Percentiles rank a stretch among this genome's conserved stretches.
Conservation (phyloP, 768 basidiomycete genomes). For the Hirschioporus abietinus region DNA sequence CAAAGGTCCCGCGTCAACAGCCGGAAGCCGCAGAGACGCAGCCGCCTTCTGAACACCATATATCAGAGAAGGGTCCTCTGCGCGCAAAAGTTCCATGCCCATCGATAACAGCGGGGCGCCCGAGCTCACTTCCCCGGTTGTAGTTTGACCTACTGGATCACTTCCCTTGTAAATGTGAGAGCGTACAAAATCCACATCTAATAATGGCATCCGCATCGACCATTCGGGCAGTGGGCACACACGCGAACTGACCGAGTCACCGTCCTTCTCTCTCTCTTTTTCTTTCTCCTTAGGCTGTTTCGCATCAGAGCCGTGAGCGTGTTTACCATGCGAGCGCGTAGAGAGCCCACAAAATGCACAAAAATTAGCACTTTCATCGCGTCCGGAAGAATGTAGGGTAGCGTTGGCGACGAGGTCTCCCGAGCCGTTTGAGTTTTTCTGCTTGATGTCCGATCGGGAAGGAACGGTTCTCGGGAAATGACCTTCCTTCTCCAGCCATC, state of each 20-base stretch:
- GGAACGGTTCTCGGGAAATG: conserved; percentile 19
- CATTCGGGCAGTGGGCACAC: background rate
- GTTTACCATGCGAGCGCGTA: background rate
- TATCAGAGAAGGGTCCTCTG: background rate
- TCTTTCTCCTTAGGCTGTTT: background rate
- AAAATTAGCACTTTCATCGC: background rate
- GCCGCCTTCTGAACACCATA: background rate
- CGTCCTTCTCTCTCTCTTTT: background rate
- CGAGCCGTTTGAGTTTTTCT: background rate
- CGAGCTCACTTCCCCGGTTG: background rate
- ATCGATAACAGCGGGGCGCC: conserved; percentile 5
- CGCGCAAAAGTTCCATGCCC: background rate
- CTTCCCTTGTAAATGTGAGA: background rate
- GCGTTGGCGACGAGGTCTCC: conserved; percentile 8
- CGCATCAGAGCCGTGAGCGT: background rate
- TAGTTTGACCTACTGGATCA: background rate
- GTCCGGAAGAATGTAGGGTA: conserved; percentile 5
- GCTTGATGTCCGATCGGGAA: background rate
- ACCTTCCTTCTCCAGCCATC: conserved; percentile 38
- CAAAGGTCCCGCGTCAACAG: conserved; percentile 7
- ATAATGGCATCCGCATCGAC: background rate
- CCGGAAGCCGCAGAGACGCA: conserved; percentile 6
- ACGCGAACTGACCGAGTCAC: background rate
- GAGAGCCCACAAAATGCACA: background rate
- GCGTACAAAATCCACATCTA: background rate